Base-by-base conservation (phyloP, 75 land plant species). In the Sequoiadendron giganteum region DNA sequence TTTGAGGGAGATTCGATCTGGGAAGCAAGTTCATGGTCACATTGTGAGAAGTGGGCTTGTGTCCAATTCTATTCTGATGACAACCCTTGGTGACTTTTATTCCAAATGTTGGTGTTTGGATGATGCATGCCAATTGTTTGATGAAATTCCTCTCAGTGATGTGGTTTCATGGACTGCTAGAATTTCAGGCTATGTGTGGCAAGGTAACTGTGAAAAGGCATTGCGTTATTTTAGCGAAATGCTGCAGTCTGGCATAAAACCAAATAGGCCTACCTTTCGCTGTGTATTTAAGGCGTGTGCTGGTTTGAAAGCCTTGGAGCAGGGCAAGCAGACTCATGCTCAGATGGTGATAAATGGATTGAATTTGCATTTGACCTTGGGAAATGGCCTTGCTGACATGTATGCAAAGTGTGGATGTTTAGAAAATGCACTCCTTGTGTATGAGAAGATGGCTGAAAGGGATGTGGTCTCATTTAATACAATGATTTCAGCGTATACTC, bases 141-240 rank as follows among this genome's bases (percentile, higher is more conserved):
- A 84, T 5, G 84, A 82, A 42, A 30, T 88, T 15, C 75, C 85
- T 48, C 25, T 47, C 2, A 49, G 78, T 72, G 86, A 90, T 84
- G 86, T 83, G 15, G 75, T 90, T 19, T 88, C 90, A 5, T 90
- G 90, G 90, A 90, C 80, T 86, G 89, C 90, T 25, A 58, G 88
- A 54, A 90, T 90, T 54, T 77, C 79, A 78, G 90, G 90, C 13
- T 89, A 85, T 88, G 82, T 86, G 39, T 21, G 77, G 87, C 55
- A 85, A 43, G 91, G 90, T 40, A 30, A 25, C 80, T 88, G 73
- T 77, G 45, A 88, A 72, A 78, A 88, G 48, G 89, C 90, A 3
- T 56, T 88, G 40, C 68, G 32, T 15, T 11, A 1, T 11, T 76
- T 42, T 43, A 32, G 34, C 25, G 36, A 87, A 78, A 89, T 89